Conservation (phyloP, 169 alveolate species). For the Prorocentrum cordatum region DNA sequence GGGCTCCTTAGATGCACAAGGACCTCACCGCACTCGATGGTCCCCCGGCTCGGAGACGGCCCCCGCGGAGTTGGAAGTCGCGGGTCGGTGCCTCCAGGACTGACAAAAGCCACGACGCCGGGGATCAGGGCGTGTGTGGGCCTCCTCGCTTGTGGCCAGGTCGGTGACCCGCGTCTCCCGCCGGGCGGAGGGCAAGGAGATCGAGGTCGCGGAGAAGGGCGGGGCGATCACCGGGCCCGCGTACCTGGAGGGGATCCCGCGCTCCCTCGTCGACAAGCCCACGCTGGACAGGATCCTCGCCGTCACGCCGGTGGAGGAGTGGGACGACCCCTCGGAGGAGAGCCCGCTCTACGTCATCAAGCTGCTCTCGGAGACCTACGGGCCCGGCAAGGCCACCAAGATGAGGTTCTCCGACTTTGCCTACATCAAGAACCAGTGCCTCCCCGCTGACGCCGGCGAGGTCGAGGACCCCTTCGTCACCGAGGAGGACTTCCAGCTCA, state of each 20-base stretch:
- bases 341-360: slow-evolving; percentile 13
- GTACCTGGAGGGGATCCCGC: slow-evolving; percentile 31
- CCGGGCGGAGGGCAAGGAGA: neutral
- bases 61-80: too few relatives aligned
- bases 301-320: slow-evolving; percentile 42
- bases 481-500: slow-evolving; percentile 4
- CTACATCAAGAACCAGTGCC: slow-evolving; percentile 1
- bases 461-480: neutral
- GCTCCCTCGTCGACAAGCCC: slow-evolving; percentile 29
- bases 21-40: too few relatives aligned
- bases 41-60: too few relatives aligned
- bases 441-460: neutral
- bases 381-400: slow-evolving; percentile 56
- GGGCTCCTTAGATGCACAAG: too few relatives aligned
- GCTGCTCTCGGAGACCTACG: slow-evolving; percentile 19
- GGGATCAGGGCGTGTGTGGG: too few relatives aligned
- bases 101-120: too few relatives aligned
- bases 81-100: too few relatives aligned
- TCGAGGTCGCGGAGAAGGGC: slow-evolving; percentile 9
- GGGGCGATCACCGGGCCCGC: neutral
- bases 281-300: slow-evolving; percentile 2
- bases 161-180: slow-evolving; percentile 1
- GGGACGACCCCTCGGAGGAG: slow-evolving; percentile 62
- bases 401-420: slow-evolving; percentile 30
- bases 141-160: too few relatives aligned